These are phyloP conservation scores for Croton setiger DNA, from an alignment of 441 rosid genomes.

Conservation along the genomic window DNA sequence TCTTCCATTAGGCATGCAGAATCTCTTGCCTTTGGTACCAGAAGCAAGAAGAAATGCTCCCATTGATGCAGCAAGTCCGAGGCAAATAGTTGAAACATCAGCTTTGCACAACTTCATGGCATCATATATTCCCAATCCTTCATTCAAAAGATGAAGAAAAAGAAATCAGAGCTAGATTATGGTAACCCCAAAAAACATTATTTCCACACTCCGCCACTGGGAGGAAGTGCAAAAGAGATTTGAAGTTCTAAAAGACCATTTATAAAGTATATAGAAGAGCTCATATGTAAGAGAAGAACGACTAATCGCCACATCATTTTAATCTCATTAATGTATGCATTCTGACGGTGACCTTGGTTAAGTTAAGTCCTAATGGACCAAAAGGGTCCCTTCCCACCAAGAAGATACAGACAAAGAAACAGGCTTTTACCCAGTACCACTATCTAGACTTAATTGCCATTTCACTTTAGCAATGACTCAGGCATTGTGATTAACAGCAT, in stretches of 20 bases:
- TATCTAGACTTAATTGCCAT: background rate
- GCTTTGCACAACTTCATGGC: constrained; percentile 95
- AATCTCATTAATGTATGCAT: background rate
- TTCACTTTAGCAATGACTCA: background rate
- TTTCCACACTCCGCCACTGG: background rate
- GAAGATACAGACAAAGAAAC: background rate
- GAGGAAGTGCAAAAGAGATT: too few species aligned
- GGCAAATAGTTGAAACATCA: constrained; percentile 88
- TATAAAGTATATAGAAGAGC: background rate
- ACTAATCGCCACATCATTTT: background rate
- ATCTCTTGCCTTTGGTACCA: constrained; percentile 91
- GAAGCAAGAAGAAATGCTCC: constrained; percentile 87
- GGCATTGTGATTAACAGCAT: background rate
- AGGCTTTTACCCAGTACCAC: background rate
- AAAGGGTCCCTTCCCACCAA: background rate
- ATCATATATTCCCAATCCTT: constrained; percentile 92
- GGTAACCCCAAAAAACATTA: background rate
- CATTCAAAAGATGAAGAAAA: constrained; percentile 17
- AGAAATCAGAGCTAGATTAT: background rate
- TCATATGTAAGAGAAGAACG: background rate
- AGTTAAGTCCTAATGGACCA: background rate
- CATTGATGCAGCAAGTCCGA: constrained; percentile 92
- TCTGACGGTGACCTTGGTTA: background rate
- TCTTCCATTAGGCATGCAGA: constrained; percentile 92
- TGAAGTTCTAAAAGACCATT: too few species aligned